A percentile compares a stretch with the other conserved stretches of the same genome.
phyloP scores from a whole-genome alignment of 768 basidiomycete species.

The Atractiella rhizophila region DNA sequence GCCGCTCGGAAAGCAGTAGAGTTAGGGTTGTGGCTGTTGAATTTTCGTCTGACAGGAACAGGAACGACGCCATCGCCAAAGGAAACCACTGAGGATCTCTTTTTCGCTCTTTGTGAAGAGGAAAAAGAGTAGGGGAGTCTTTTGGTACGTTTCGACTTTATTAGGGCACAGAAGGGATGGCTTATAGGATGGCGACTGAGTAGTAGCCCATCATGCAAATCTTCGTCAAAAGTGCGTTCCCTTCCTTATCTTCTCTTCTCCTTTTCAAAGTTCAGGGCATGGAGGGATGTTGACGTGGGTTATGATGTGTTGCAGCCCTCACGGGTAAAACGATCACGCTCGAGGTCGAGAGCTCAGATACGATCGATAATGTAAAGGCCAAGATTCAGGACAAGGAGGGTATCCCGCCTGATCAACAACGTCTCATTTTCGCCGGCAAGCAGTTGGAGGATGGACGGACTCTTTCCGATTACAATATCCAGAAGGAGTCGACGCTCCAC shows the following conservation, averaged over 20 bases:
- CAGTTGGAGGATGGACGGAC: slow-evolving; percentile 96
- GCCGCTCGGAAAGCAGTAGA: too few species aligned
- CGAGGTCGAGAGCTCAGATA: slow-evolving; percentile 91
- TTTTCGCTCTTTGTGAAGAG: slow-evolving; percentile 1
- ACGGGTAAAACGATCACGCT: slow-evolving; percentile 98
- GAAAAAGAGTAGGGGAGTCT: neutral
- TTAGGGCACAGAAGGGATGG: neutral
- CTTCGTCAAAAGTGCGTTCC: slow-evolving; percentile 58
- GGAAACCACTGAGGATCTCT: too few species aligned
- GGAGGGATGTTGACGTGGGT: neutral
- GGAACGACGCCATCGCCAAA: slow-evolving; percentile 3
- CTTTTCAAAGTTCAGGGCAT: slow-evolving; percentile 7
- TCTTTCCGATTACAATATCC: slow-evolving; percentile 77
- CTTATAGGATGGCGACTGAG: neutral
- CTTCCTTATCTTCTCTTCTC: too few species aligned
- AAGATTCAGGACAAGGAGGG: slow-evolving; percentile 96
- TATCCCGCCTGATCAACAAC: slow-evolving; percentile 78
- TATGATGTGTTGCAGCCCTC: slow-evolving; percentile 32
- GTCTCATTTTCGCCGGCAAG: slow-evolving; percentile 92
- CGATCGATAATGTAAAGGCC: slow-evolving; percentile 92
- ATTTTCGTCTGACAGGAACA: slow-evolving; percentile 3
- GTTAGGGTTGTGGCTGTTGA: neutral
- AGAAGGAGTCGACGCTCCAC: slow-evolving; percentile 97
- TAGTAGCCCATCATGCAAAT: slow-evolving; percentile 46
- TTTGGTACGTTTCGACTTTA: neutral